Evolutionary conservation across 2,329 filamentous ascomycete genomes (phyloP).

Genomic region (Colletotrichum musicola): DNA sequence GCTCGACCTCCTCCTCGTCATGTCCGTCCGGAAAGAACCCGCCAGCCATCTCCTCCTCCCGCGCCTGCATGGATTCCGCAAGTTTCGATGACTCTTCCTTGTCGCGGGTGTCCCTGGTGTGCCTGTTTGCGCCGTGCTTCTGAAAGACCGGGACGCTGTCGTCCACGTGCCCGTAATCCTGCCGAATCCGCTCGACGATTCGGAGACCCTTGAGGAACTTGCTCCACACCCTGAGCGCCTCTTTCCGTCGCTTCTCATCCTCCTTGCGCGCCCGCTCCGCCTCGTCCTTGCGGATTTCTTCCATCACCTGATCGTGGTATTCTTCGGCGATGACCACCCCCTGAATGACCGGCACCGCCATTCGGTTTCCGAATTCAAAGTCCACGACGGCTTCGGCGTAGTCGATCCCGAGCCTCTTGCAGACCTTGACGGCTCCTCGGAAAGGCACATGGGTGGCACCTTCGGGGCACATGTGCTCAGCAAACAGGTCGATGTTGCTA

Average conservation of each 20-base stretch:
- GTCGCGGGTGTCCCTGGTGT: not conserved
- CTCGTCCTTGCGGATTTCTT: constrained; percentile 83
- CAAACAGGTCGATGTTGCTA: constrained; percentile 93
- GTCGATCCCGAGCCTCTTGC: constrained; percentile 86
- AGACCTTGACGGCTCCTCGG: constrained; percentile 81
- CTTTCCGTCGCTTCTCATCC: constrained; percentile 83
- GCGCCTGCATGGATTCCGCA: constrained; percentile 44
- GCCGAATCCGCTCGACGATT: constrained; percentile 80
- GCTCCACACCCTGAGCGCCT: constrained; percentile 82
- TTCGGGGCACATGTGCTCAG: constrained; percentile 88
- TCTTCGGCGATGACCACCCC: constrained; percentile 91
- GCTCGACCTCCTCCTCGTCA: constrained; percentile 59
- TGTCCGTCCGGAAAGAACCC: constrained; percentile 72
- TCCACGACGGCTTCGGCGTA: constrained; percentile 95
- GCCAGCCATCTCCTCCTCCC: constrained; percentile 67
- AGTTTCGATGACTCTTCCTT: not conserved
- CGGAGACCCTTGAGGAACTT: constrained; percentile 88
- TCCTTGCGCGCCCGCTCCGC: constrained; percentile 82
- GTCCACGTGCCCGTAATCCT: constrained; percentile 78
- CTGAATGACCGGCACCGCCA: constrained; percentile 91
- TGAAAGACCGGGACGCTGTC: constrained; percentile 67
- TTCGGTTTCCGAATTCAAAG: constrained; percentile 95
- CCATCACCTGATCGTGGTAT: constrained; percentile 78
- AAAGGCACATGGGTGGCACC: constrained; percentile 87
- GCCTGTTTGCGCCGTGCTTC: constrained; percentile 50